phyloP scores from a whole-genome alignment of 2,329 filamentous ascomycete genomes.

The Botrytis porri region DNA sequence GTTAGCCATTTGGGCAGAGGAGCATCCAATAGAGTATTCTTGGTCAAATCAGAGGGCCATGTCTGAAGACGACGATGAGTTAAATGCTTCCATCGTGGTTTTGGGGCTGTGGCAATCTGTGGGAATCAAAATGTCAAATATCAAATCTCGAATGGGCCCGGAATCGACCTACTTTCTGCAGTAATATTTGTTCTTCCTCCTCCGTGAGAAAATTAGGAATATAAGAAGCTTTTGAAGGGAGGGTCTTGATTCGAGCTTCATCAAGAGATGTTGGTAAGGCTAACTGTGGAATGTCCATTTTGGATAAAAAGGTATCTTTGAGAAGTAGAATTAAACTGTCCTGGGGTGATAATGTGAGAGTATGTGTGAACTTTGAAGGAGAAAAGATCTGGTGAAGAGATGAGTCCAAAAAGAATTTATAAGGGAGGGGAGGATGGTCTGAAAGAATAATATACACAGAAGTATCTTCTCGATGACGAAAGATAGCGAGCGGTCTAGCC shows the following conservation, averaged over 20 bases:
- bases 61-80: conserved; percentile 88
- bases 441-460: background rate
- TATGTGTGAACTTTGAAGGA: background rate
- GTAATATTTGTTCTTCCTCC: conserved; percentile 68
- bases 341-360: background rate
- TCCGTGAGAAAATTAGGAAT: conserved; percentile 78
- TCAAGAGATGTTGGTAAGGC: conserved; percentile 44
- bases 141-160: conserved; percentile 21
- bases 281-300: conserved; percentile 21
- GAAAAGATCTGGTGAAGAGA: background rate
- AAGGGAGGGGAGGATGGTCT: too few relatives aligned
- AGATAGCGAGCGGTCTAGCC: background rate
- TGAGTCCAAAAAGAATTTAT: background rate
- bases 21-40: conserved; percentile 71
- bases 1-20: conserved; percentile 74
- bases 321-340: background rate
- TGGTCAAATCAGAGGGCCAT: conserved; percentile 79
- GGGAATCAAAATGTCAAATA: conserved; percentile 16
- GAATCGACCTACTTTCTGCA: conserved; percentile 60
- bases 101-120: conserved; percentile 60
- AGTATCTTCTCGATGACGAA: background rate
- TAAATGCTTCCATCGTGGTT: conserved; percentile 80
- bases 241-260: conserved; percentile 48
- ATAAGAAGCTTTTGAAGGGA: conserved; percentile 74
- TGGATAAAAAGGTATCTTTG: background rate